Conservation (phyloP, 2,329 filamentous ascomycete species). For the Cladosporium sp. region DNA sequence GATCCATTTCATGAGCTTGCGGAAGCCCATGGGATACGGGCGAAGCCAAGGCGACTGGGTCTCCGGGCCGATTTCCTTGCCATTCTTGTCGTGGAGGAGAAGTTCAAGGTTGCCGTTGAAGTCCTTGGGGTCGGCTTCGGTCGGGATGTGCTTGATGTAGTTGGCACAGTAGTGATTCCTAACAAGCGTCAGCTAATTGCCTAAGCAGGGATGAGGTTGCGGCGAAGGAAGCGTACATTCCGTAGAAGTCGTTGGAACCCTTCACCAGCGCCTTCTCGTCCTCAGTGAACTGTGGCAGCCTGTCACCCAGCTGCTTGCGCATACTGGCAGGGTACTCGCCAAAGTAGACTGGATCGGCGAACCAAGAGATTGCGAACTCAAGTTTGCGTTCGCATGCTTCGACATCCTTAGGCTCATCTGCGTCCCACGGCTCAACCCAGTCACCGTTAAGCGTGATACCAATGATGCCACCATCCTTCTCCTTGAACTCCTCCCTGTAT, state of each 20-base stretch:
- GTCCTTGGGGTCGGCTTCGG: constrained; percentile 57
- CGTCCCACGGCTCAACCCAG: constrained; percentile 71
- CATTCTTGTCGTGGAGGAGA: constrained; percentile 60
- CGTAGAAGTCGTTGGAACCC: constrained; percentile 89
- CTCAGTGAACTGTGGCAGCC: constrained; percentile 66
- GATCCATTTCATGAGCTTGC: constrained; percentile 69
- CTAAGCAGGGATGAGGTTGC: not conserved
- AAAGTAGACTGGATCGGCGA: constrained; percentile 79
- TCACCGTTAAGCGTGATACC: constrained; percentile 79
- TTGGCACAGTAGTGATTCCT: constrained; percentile 82
- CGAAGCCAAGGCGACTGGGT: constrained; percentile 78
- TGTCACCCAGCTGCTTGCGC: constrained; percentile 70
- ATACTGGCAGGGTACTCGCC: constrained; percentile 79
- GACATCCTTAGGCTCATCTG: constrained; percentile 65
- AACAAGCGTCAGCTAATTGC: too few species aligned
- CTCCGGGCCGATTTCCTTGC: constrained; percentile 70
- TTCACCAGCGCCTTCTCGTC: constrained; percentile 69
- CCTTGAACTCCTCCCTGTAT: constrained; percentile 77
- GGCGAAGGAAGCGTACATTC: constrained; percentile 50
- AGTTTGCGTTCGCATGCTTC: constrained; percentile 74
- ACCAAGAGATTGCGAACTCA: constrained; percentile 84
- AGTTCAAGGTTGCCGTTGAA: constrained; percentile 70
- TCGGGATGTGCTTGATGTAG: constrained; percentile 63
- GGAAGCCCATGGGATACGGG: constrained; percentile 69
- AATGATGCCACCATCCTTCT: constrained; percentile 65